These are phyloP conservation scores for Triadica sebifera DNA, from an alignment of 345 rosid species.

Conservation along the genomic window DNA sequence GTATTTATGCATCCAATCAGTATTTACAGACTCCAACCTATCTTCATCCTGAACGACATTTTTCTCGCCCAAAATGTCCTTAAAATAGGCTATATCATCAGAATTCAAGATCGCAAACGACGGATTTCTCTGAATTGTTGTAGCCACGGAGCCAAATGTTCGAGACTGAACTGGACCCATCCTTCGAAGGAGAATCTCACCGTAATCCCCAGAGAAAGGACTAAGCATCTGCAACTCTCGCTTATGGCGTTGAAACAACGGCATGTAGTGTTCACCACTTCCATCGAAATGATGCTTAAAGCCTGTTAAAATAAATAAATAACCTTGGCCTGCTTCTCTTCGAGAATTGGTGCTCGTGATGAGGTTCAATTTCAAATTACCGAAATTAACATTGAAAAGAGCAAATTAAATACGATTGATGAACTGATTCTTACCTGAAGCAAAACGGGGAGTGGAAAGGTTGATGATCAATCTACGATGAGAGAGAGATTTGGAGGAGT, in stretches of 20 bases:
- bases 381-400: neutral
- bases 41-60: conserved; percentile 78
- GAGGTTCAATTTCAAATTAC: too few relatives aligned
- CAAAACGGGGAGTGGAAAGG: neutral
- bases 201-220: conserved; percentile 5
- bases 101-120: conserved; percentile 60
- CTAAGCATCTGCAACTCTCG: neutral
- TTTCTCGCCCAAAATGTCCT: conserved; percentile 62
- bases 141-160: conserved; percentile 44
- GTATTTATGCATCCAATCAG: conserved; percentile 93
- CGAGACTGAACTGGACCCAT: conserved; percentile 30
- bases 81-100: conserved; percentile 65
- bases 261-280: conserved; percentile 1
- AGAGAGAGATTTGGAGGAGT: conserved; percentile 24
- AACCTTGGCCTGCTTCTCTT: neutral
- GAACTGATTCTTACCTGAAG: conserved; percentile 8
- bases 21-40: conserved; percentile 60
- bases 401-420: neutral
- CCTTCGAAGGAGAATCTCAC: conserved; percentile 1
- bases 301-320: neutral
- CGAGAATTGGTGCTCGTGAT: neutral
- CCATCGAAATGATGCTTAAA: neutral
- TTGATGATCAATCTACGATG: conserved; percentile 21
- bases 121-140: conserved; percentile 54
- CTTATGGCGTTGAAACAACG: conserved; percentile 1